Conservation (phyloP, 2,329 filamentous ascomycete species). For the Neofusicoccum kwambonambiense region DNA sequence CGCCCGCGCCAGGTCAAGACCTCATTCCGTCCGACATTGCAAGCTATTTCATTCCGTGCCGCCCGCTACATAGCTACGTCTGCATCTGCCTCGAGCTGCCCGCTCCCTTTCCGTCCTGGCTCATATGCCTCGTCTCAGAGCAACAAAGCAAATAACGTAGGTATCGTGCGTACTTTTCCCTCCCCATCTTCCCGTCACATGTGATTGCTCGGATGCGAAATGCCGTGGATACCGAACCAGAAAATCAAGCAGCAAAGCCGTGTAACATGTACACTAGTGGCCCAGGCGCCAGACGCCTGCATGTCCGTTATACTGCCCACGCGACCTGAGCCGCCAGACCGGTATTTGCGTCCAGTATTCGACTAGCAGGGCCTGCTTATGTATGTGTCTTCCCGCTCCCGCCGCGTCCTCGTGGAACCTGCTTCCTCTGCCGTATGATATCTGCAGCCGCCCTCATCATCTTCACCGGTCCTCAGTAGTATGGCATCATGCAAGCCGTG, state of each 20-base stretch:
- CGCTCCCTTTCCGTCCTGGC: background rate
- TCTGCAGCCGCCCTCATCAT: background rate
- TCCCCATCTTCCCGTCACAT: constrained; percentile 7
- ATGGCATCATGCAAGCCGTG: background rate
- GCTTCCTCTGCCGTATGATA: background rate
- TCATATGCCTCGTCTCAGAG: background rate
- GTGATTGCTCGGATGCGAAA: constrained; percentile 10
- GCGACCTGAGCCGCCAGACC: background rate
- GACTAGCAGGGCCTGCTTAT: background rate
- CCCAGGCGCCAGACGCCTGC: background rate
- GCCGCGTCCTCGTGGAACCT: constrained; percentile 1
- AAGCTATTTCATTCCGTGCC: constrained; percentile 4
- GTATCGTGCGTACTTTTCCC: background rate
- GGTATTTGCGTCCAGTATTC: constrained; percentile 4
- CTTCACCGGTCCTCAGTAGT: background rate
- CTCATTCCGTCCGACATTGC: background rate
- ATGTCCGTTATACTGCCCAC: constrained; percentile 5
- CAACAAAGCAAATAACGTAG: background rate
- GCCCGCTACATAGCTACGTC: background rate
- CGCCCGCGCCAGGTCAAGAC: background rate
- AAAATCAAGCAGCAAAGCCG: background rate
- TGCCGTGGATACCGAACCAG: constrained; percentile 1
- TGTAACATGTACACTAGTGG: background rate
- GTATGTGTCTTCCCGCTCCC: background rate
- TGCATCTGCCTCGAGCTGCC: background rate